Percentiles rank a stretch among this genome's conserved stretches.
phyloP scores from a whole-genome alignment of 108 stramenopile species.

The Parietichytrium sp. region DNA sequence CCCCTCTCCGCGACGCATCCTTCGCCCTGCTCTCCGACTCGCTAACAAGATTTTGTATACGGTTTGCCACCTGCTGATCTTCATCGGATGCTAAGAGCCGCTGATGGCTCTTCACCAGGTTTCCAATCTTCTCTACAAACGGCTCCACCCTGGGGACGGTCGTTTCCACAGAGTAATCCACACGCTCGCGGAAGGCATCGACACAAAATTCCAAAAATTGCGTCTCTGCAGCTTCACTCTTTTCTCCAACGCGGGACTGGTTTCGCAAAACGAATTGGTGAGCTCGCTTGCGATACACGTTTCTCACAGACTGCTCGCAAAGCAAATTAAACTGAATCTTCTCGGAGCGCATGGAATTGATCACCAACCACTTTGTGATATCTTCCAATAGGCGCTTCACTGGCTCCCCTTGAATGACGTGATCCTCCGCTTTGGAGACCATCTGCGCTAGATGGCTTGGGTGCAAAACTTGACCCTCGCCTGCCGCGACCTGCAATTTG shows the following conservation, averaged over 20 bases:
- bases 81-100: conserved; percentile 77
- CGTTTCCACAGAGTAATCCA: conserved; percentile 93
- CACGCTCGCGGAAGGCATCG: conserved; percentile 86
- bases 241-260: neutral
- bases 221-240: neutral
- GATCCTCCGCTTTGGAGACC: neutral
- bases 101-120: conserved; percentile 71
- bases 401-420: neutral
- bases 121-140: conserved; percentile 76
- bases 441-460: neutral
- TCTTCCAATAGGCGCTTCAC: conserved; percentile 65
- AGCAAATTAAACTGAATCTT: conserved; percentile 94
- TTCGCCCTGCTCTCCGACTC: conserved; percentile 79
- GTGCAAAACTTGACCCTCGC: neutral
- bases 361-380: conserved; percentile 91
- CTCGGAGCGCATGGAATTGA: conserved; percentile 97
- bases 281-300: conserved; percentile 50
- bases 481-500: neutral
- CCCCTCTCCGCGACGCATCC: conserved; percentile 21
- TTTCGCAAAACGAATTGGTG: conserved; percentile 52
- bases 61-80: conserved; percentile 82
- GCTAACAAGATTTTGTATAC: conserved; percentile 82
- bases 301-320: conserved; percentile 68
- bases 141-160: conserved; percentile 79
- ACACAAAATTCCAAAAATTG: conserved; percentile 49